Evolutionary conservation across 208 protist species (phyloP), one percentile per base, ranked within the genome.

Genomic region (Trypanosoma vivax): DNA sequence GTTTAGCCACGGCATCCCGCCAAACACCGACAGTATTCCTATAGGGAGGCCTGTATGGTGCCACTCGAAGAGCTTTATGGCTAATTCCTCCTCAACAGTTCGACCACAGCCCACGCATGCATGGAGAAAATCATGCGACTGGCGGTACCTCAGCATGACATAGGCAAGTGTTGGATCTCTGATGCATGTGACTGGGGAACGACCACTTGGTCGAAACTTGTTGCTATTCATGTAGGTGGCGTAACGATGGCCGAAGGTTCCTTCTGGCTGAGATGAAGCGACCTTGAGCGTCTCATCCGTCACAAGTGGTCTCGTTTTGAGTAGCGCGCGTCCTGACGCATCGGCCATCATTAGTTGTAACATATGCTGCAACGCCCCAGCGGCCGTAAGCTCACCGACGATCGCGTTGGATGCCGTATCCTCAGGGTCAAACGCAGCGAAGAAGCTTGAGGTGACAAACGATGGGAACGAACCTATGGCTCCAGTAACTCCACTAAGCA

Each of bases 91-190:
- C 56, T 92, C 80, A 0, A 92, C 73, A 10, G 85, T 78, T 41
- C 85, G 80, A 7, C 85, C 85, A 31, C 71, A 87, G 23, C 68
- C 79, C 1, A 64, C 49, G 51, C 67, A 61, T 19, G 67, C 73
- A 65, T 92, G 85, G 28, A 90, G 37, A 51, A 89, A 92, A 60
- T 92, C 85, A 55, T 92, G 85, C 52, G 72, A 85, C 60, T 92
- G 70, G n/a, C 85, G 81, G 48, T 92, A 84, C 41, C 85, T 75
- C 29, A 66, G 88, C 85, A 92, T 92, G 18, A 92, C 66, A 67
- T 92, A 92, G 33, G 71, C 70, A 40, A 88, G 70, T 3, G 65
- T 76, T 16, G 76, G 77, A 54, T 92, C 85, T 3, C 56, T 60
- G 23, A 92, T 77, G 60, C 78, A 62, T 42, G 41, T 65, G 50